Conservation (phyloP, 805 yeast species). For the Teunomyces kruisii region DNA sequence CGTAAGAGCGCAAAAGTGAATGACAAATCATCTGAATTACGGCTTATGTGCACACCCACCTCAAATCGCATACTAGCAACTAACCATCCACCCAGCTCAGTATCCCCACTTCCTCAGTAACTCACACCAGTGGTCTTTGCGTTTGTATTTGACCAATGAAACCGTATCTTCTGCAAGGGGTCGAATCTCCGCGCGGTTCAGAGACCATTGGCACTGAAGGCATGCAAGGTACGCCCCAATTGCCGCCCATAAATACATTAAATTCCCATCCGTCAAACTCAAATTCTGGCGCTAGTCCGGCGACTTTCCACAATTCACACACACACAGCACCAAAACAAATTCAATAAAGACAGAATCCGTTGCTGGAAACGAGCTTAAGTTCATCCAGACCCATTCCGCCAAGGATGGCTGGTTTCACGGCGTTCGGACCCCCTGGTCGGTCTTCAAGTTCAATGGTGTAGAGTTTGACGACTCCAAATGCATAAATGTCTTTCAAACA, state of each 20-base stretch:
- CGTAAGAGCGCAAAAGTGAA: not conserved
- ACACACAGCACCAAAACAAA: not conserved
- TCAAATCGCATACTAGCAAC: not conserved
- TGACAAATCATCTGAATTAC: too few species aligned
- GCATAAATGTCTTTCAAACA: conserved; percentile 10
- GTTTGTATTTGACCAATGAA: not conserved
- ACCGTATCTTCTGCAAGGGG: not conserved
- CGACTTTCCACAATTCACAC: not conserved
- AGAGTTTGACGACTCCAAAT: conserved; percentile 7
- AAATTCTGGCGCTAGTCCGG: not conserved
- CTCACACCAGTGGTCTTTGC: too few species aligned
- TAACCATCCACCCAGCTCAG: not conserved
- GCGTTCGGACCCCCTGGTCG: conserved; percentile 24
- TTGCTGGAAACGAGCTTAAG: not conserved
- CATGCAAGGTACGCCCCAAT: not conserved
- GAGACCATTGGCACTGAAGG: not conserved
- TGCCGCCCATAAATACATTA: not conserved
- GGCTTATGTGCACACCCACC: not conserved
- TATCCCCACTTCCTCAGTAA: too few species aligned
- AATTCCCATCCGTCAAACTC: not conserved
- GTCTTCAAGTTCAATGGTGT: conserved; percentile 21
- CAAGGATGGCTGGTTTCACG: conserved; percentile 28
- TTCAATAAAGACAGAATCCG: not conserved
- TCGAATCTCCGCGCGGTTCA: not conserved
- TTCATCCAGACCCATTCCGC: not conserved